These are phyloP conservation scores for Xylariaceae sp. DNA, from an alignment of 2,329 filamentous ascomycete species.

Conservation along the genomic window DNA sequence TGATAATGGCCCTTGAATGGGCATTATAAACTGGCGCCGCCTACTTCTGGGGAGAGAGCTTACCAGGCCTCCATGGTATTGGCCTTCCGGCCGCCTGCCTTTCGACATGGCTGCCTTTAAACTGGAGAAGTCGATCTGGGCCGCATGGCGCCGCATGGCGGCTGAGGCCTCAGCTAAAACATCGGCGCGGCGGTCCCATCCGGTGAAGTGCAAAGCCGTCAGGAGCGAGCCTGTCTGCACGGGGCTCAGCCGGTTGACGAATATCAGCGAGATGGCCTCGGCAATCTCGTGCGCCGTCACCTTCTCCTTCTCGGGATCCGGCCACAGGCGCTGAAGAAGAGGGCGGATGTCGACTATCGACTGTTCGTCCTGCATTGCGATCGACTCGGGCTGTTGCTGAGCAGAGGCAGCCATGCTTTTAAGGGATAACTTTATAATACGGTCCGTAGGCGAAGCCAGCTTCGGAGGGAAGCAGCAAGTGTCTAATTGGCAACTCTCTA, in stretches of 20 bases:
- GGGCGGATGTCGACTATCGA: constrained; percentile 57
- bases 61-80: constrained; percentile 79
- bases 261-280: constrained; percentile 83
- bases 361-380: constrained; percentile 21
- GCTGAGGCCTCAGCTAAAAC: constrained; percentile 80
- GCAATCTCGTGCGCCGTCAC: constrained; percentile 79
- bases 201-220: constrained; percentile 87
- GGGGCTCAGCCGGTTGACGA: constrained; percentile 82
- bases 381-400: constrained; percentile 12
- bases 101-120: constrained; percentile 57
- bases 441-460: constrained; percentile 1
- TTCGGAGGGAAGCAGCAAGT: no score
- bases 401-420: constrained; percentile 5
- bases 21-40: no score
- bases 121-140: constrained; percentile 59
- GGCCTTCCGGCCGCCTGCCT: constrained; percentile 60
- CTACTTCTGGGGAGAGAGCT: constrained; percentile 29
- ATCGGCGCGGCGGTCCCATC: constrained; percentile 74
- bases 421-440: not conserved
- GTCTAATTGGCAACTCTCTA: no score
- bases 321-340: constrained; percentile 69
- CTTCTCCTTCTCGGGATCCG: constrained; percentile 38
- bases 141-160: constrained; percentile 77
- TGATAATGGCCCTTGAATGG: no score
- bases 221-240: constrained; percentile 83